A percentile compares a stretch with the other conserved stretches of the same genome.
phyloP scores from a whole-genome alignment of 1,284 basidiomycete species.

The Apiotrichum domesticum region DNA sequence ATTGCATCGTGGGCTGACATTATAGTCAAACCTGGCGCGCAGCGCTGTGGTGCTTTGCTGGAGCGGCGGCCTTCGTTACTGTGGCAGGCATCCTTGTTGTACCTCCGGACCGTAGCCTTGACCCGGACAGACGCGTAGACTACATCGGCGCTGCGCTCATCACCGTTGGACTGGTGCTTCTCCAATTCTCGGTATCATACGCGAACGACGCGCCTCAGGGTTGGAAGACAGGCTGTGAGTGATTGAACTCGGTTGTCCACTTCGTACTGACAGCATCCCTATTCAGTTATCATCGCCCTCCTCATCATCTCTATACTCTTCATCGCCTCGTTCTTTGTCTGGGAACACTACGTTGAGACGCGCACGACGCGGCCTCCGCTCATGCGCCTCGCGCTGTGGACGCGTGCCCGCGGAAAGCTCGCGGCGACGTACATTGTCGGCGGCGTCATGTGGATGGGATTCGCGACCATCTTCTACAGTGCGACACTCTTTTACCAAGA shows the following conservation, averaged over 20 bases:
- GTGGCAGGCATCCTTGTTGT: slow-evolving; percentile 55
- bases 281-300: slow-evolving; percentile 50
- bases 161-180: slow-evolving; percentile 66
- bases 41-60: slow-evolving; percentile 57
- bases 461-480: slow-evolving; percentile 45
- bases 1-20: neutral
- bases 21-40: slow-evolving; percentile 54
- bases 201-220: slow-evolving; percentile 61
- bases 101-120: slow-evolving; percentile 49
- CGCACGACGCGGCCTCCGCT: slow-evolving; percentile 54
- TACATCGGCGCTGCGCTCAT: slow-evolving; percentile 73
- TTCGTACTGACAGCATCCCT: neutral
- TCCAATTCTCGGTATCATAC: slow-evolving; percentile 73
- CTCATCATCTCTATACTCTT: slow-evolving; percentile 60
- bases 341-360: slow-evolving; percentile 59
- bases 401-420: slow-evolving; percentile 59
- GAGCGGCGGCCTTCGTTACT: slow-evolving; percentile 53
- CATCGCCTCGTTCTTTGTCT: slow-evolving; percentile 58
- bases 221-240: slow-evolving; percentile 70
- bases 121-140: slow-evolving; percentile 60
- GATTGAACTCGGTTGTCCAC: no score
- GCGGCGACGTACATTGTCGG: slow-evolving; percentile 62
- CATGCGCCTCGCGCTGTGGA: slow-evolving; percentile 67
- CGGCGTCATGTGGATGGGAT: slow-evolving; percentile 63
- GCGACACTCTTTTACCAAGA: slow-evolving; percentile 40